These are phyloP conservation scores for Thraustochytrium sp. DNA, from an alignment of 352 stramenopile species.

Conservation along the genomic window DNA sequence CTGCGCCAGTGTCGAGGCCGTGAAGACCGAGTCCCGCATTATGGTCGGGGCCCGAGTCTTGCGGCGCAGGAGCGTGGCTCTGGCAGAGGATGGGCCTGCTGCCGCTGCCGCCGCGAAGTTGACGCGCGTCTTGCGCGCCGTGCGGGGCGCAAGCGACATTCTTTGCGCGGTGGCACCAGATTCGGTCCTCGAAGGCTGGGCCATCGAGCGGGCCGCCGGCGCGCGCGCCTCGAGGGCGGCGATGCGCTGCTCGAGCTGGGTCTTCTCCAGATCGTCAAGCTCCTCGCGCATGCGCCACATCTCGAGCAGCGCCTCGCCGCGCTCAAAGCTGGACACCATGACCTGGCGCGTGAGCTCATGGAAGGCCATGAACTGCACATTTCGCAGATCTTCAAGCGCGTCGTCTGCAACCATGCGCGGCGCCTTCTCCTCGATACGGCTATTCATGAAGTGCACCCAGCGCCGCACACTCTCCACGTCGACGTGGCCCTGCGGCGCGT, in stretches of 20 bases:
- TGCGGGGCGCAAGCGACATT: too few relatives aligned
- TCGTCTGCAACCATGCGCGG: background rate
- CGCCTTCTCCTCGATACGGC: background rate
- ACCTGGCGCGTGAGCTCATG: conserved; percentile 31
- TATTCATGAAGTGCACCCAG: conserved; percentile 25
- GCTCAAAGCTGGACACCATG: conserved; percentile 13
- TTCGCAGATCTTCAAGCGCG: background rate
- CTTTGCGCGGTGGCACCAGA: too few relatives aligned
- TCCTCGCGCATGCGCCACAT: background rate
- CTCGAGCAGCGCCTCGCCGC: background rate
- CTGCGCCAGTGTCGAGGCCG: background rate
- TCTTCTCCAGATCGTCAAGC: background rate
- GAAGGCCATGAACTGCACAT: conserved; percentile 20
- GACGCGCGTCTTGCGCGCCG: too few relatives aligned
- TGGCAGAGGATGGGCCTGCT: too few relatives aligned
- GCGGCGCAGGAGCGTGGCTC: too few relatives aligned
- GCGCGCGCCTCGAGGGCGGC: background rate
- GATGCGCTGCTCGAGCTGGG: background rate
- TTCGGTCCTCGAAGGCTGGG: too few relatives aligned
- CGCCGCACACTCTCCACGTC: conserved; percentile 1
- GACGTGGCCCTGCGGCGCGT: background rate
- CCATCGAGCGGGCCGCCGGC: background rate
- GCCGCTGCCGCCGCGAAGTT: too few relatives aligned
- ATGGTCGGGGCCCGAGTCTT: too few relatives aligned
- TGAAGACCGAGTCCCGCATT: background rate